Evolutionary conservation across 2,329 filamentous ascomycete genomes (phyloP), one percentile per base, ranked within the genome.

Genomic region (Colletotrichum tamarilloi): DNA sequence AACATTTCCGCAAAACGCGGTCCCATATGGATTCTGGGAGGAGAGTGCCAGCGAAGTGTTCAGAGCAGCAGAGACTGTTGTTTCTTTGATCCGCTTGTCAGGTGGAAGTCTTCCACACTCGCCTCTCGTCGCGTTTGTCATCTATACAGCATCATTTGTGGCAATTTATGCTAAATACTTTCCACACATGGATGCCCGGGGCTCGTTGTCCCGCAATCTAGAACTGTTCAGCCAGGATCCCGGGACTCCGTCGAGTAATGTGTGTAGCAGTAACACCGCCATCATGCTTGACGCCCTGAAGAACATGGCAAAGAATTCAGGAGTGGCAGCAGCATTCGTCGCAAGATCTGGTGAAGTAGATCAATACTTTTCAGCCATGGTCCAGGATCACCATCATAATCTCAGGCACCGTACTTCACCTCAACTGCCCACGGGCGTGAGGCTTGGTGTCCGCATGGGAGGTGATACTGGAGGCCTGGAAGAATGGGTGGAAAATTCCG

Each of bases 111-210:
- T 93, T 2, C 90, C 91, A 1, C 89, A 93, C 80, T 94, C 92
- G 1, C 91, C 92, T 0, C 87, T 93, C 38, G 87, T 92, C 3
- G 87, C 90, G 4, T 94, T 93, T 77, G 88, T 92, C 4, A 85
- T 92, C 57, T 94, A 92, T 84, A 89, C 88, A 8, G 91, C 92
- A 1, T 88, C 89, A 0, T 92, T 93, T 76, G 86, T 90, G 22
- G 90, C 91, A 46, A 85, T 93, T 2, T 94, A 94, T 78, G 90
- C 89, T 11, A 85, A 86, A 60, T 89, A 91, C 77, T 94, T 94
- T 69, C 91, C 91, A 0, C 87, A 89, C 68, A 93, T 94, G 90
- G 92, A 94, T 76, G 84, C 84, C 1, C 82, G 88, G 11, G 81
- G 84, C 5, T 87, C 88, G 77, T 87, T 93, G 82, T 78, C 84